phyloP scores from a whole-genome alignment of 2,329 filamentous ascomycete species.

The Paraphaeosphaeria minitans region DNA sequence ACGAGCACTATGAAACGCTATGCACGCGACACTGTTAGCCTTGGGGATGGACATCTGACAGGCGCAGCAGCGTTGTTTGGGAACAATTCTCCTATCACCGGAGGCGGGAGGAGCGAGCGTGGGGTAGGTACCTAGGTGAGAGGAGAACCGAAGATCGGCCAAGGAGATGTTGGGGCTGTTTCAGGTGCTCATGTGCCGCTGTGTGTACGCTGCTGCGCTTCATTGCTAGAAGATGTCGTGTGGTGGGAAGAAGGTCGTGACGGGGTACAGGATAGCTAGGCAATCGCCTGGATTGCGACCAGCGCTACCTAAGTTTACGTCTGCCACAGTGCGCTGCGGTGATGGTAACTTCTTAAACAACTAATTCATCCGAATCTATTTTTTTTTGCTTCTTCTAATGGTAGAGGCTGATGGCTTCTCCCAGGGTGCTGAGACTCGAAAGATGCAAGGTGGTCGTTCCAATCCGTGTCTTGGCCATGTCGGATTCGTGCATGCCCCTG shows the following conservation, averaged over 20 bases:
- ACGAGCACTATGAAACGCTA: conserved; percentile 6
- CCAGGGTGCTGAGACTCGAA: background rate
- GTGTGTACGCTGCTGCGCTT: background rate
- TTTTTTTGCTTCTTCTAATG: background rate
- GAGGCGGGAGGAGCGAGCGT: background rate
- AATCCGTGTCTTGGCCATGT: background rate
- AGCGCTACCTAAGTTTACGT: background rate
- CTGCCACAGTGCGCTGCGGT: background rate
- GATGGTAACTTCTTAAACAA: background rate
- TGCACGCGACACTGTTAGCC: conserved; percentile 4
- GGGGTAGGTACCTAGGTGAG: no score
- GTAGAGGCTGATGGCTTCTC: background rate
- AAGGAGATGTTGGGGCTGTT: background rate
- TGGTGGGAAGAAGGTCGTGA: background rate
- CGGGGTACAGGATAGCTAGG: background rate
- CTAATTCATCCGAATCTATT: no score
- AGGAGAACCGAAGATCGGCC: background rate
- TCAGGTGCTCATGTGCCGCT: conserved; percentile 3
- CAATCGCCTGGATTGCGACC: background rate
- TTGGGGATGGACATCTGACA: conserved; percentile 4
- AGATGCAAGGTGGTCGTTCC: background rate
- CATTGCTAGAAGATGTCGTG: background rate
- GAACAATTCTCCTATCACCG: background rate
- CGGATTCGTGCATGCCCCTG: background rate
- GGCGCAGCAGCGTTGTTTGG: background rate